Conservation (phyloP, 163 green algal genomes). For the Chlamydomonas reinhardtii region DNA sequence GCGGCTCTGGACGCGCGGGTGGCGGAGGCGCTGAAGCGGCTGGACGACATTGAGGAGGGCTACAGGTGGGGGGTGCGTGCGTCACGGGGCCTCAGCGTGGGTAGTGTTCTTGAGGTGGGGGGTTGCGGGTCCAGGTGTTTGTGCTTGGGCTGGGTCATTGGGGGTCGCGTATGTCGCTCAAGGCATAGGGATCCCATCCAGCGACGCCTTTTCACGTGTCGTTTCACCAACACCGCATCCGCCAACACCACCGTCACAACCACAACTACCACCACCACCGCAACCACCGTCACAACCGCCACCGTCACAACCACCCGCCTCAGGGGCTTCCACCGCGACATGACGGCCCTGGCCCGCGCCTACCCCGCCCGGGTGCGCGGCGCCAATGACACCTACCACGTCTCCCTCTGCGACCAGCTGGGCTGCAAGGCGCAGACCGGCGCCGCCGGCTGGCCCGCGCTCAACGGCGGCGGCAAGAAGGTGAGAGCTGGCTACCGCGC, state of each 20-base stretch:
- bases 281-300: no score
- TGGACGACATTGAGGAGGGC: slow-evolving; percentile 69
- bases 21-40: slow-evolving; percentile 47
- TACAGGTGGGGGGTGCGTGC: slow-evolving; percentile 50
- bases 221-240: no score
- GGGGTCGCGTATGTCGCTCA: no score
- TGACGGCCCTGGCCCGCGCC: slow-evolving; percentile 33
- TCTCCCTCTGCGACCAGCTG: slow-evolving; percentile 51
- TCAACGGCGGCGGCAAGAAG: background rate
- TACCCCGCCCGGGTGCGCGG: slow-evolving; percentile 52
- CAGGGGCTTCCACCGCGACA: slow-evolving; percentile 51
- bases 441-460: background rate
- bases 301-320: background rate
- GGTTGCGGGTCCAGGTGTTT: no score
- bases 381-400: slow-evolving; percentile 52
- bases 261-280: no score
- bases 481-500: no score
- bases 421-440: slow-evolving; percentile 42
- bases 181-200: no score
- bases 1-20: slow-evolving; percentile 59
- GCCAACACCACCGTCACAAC: no score
- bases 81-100: no score
- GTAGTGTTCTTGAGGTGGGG: no score
- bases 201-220: no score
- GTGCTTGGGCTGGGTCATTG: no score